Evolutionary conservation across 331 rosid genomes (phyloP), one percentile per base, ranked within the genome.

Genomic region (Cucumis variabilis): DNA sequence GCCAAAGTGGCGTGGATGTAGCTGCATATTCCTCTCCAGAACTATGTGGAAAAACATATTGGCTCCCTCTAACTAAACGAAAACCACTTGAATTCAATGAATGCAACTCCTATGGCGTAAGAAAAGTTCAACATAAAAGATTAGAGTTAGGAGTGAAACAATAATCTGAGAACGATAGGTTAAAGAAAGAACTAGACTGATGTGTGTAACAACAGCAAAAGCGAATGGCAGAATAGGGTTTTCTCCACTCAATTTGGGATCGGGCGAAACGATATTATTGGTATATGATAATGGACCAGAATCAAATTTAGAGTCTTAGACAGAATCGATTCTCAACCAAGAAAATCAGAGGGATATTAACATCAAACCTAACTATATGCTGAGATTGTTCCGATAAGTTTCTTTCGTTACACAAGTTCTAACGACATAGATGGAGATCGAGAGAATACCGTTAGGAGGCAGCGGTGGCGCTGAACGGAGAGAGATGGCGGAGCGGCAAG

Each of bases 1-100:
- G 2, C 98, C 98, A 67, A 95, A 97, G 90, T 97, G 95, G 46
- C 98, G 98, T 2, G 99, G 99, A 41, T 97, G 99, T 60, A 97
- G 93, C 90, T 97, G 99, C 97, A 97, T 97, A 85, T 97, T 95
- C 89, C 99, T 93, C 92, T 97, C 98, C 92, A 97, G 70, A 15
- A 95, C 98, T 65, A 97, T 95, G 87, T 97, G 99, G 90, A 95
- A 97, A 78, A 97, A 97, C 99, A 97, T 86, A 83, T 69, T 84
- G 68, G 68, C 44, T 77, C 53, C 13, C 86, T 17, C 19, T 73
- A 51, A 55, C 86, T 82, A n/a, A 6, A n/a, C 15, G 24, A 83
- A 83, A 27, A 37, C 25, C 74, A 30, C 16, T 37, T 82, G 30
- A 82, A 24, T 8, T 33, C 73, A 82, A 37, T 21, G 72, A 82